These are phyloP conservation scores for Colletotrichum liriopes DNA, from an alignment of 2,329 filamentous ascomycete genomes.

Conservation along the genomic window DNA sequence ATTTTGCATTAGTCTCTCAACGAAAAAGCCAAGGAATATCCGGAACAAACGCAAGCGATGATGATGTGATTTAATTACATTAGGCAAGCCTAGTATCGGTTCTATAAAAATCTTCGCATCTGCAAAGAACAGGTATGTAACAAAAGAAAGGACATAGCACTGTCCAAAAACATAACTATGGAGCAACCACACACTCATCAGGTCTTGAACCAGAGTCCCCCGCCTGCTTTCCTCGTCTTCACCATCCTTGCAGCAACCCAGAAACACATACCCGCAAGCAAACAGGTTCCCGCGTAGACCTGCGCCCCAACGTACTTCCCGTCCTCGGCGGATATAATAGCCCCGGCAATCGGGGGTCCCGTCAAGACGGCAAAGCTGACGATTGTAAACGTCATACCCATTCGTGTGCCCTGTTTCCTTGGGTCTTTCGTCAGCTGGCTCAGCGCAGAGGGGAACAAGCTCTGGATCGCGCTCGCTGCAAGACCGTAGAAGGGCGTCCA, in stretches of 20 bases:
- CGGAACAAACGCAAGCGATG: neutral
- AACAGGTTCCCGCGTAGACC: conserved; percentile 60
- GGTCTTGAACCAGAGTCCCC: conserved; percentile 59
- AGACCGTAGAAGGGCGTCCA: conserved; percentile 78
- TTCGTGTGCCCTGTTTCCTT: conserved; percentile 66
- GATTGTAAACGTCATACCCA: conserved; percentile 73
- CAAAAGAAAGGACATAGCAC: neutral
- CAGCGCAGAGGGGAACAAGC: conserved; percentile 75
- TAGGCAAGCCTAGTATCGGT: too few species aligned
- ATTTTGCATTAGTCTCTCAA: neutral
- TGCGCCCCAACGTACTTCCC: conserved; percentile 65
- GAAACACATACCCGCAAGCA: conserved; percentile 60
- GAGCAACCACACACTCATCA: conserved; percentile 30
- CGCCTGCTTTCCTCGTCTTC: conserved; percentile 55
- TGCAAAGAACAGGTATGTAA: too few species aligned
- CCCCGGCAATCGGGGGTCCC: conserved; percentile 67
- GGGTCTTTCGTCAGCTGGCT: conserved; percentile 69
- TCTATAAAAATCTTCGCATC: neutral
- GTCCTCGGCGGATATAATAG: conserved; percentile 59
- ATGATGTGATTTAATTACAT: too few species aligned
- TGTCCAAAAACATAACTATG: neutral
- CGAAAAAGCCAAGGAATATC: too few species aligned
- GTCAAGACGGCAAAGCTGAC: conserved; percentile 68
- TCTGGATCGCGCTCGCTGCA: conserved; percentile 75
- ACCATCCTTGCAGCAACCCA: conserved; percentile 57